These are phyloP conservation scores for Verbascum thapsus DNA, from an alignment of 257 asterid genomes.

Conservation along the genomic window DNA sequence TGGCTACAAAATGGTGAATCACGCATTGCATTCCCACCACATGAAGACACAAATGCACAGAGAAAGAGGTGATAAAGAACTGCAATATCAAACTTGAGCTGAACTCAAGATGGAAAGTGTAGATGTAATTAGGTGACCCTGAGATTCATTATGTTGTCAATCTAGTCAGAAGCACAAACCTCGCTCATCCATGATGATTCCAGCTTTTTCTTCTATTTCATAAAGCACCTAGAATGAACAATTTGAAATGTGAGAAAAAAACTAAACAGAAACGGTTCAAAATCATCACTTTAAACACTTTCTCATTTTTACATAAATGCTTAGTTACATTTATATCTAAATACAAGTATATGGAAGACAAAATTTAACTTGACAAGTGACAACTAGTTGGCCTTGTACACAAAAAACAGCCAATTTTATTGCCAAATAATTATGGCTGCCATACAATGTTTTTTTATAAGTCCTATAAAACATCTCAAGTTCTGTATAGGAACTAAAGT, in stretches of 20 bases:
- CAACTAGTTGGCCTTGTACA: neutral
- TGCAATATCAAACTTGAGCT: no score
- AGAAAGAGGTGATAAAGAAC: no score
- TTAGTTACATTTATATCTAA: neutral
- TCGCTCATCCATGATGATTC: slow-evolving; percentile 85
- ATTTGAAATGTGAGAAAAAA: neutral
- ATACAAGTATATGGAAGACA: slow-evolving; percentile 4
- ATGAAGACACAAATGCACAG: no score
- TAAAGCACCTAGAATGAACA: slow-evolving; percentile 58
- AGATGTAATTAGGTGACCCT: neutral
- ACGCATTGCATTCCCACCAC: no score
- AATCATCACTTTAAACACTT: slow-evolving; percentile 6
- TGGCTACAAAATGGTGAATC: no score
- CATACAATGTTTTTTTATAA: neutral
- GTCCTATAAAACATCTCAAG: neutral
- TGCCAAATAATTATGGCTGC: neutral
- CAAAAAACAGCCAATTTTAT: neutral
- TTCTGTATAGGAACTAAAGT: neutral
- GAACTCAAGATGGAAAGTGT: no score
- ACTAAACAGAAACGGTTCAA: slow-evolving; percentile 1
- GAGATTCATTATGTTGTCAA: slow-evolving; percentile 16
- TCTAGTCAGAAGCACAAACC: slow-evolving; percentile 42
- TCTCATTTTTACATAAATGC: slow-evolving; percentile 1
- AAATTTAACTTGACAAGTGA: neutral
- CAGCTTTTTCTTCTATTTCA: slow-evolving; percentile 88